Conservation (phyloP, 2,329 filamentous ascomycete genomes). For the Aspergillus intermedius region DNA sequence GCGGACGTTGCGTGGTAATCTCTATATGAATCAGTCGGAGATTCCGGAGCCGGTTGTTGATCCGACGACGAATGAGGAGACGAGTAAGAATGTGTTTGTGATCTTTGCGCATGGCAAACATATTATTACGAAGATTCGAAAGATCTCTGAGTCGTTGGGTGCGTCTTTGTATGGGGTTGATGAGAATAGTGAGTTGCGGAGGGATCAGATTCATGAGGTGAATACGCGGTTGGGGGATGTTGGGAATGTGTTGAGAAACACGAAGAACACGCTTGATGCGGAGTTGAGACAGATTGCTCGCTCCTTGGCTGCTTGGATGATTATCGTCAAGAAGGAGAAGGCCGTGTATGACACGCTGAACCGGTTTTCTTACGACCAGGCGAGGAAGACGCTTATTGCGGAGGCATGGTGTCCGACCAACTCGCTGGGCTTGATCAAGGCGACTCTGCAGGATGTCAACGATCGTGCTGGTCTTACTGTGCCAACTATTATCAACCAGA, state of each 20-base stretch:
- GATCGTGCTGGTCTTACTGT: constrained; percentile 94
- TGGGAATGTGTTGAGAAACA: constrained; percentile 87
- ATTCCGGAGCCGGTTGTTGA: constrained; percentile 90
- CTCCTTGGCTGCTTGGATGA: constrained; percentile 92
- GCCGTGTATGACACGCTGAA: constrained; percentile 94
- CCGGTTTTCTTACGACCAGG: constrained; percentile 91
- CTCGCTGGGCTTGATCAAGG: constrained; percentile 79
- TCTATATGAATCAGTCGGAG: constrained; percentile 99
- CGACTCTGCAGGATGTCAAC: constrained; percentile 92
- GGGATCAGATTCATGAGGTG: constrained; percentile 95
- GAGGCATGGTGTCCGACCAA: constrained; percentile 97
- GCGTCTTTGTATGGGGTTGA: constrained; percentile 95
- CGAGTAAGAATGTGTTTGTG: constrained; percentile 97
- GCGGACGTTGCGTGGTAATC: constrained; percentile 91
- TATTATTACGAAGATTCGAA: constrained; percentile 96
- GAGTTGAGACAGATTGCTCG: constrained; percentile 91
- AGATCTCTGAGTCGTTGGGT: constrained; percentile 95
- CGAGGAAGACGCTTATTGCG: constrained; percentile 90
- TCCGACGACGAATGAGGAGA: constrained; percentile 81
- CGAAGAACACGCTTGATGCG: constrained; percentile 85
- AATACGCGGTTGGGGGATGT: constrained; percentile 89
- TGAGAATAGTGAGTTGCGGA: constrained; percentile 89
- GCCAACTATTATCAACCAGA: constrained; percentile 96
- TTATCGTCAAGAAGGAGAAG: constrained; percentile 97
- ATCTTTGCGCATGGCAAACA: constrained; percentile 99